Conservation (phyloP, 2,329 filamentous ascomycete species). For the Epichloe sylvatica region DNA sequence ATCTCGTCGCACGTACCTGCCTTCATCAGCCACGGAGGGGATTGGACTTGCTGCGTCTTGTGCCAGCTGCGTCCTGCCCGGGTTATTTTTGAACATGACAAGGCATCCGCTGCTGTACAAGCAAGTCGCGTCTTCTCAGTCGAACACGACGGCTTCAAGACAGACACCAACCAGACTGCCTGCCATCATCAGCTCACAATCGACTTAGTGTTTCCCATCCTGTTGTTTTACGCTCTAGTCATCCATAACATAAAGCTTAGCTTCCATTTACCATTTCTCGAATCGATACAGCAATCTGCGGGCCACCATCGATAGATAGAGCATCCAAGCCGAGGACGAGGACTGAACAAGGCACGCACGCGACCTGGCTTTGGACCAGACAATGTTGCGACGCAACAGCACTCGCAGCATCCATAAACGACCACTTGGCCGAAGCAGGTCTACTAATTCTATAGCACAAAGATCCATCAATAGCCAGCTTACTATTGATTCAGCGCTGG, state of each 20-base stretch:
- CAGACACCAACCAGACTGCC: neutral
- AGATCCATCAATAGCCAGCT: conserved; percentile 30
- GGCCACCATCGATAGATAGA: neutral
- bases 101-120: neutral
- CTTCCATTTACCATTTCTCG: neutral
- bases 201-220: neutral
- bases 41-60: neutral
- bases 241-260: neutral
- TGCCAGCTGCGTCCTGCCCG: neutral
- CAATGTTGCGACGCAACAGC: conserved; percentile 38
- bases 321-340: neutral
- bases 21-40: neutral
- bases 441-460: conserved; percentile 29
- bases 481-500: conserved; percentile 33
- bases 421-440: conserved; percentile 38
- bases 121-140: neutral
- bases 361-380: neutral
- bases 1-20: neutral
- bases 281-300: conserved; percentile 1
- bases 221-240: neutral
- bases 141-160: neutral
- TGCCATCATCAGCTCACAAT: neutral
- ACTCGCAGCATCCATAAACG: conserved; percentile 26
- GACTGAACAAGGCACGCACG: neutral
- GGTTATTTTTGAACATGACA: neutral